Evolutionary conservation across 495 filamentous ascomycete species (phyloP).

Genomic region (Terfezia claveryi): DNA sequence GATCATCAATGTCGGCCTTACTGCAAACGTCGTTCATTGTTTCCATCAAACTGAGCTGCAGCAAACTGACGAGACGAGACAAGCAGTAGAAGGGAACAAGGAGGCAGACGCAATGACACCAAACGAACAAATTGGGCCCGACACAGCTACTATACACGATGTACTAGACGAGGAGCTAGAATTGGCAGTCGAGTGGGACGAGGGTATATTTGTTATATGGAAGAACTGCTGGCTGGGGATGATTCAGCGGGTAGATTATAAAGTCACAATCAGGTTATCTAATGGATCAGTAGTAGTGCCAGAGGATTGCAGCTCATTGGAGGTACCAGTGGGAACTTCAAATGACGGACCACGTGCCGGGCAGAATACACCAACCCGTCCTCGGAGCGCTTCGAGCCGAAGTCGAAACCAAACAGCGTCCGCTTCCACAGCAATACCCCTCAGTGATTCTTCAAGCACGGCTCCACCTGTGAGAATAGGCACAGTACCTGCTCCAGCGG

Average conservation of each 20-base stretch:
- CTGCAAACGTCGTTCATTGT: constrained; percentile 20
- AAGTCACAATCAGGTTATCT: constrained; percentile 19
- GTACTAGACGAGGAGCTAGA: constrained; percentile 17
- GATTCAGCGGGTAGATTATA: constrained; percentile 15
- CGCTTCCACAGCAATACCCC: not conserved
- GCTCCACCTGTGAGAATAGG: not conserved
- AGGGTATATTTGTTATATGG: constrained; percentile 22
- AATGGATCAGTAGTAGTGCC: constrained; percentile 23
- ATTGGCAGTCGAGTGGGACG: constrained; percentile 17
- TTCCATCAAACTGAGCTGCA: constrained; percentile 4
- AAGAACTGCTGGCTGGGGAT: constrained; percentile 23
- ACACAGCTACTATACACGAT: constrained; percentile 1
- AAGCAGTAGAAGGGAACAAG: constrained; percentile 12
- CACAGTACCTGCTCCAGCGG: constrained; percentile 8
- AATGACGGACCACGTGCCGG: constrained; percentile 8
- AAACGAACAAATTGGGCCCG: not conserved
- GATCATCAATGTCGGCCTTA: constrained; percentile 20
- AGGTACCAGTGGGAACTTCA: constrained; percentile 15
- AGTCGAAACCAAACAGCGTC: not conserved
- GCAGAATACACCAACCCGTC: not conserved
- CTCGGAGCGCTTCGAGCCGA: not conserved
- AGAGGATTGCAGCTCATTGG: constrained; percentile 18
- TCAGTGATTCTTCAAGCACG: too few relatives aligned
- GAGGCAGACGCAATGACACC: constrained; percentile 5
- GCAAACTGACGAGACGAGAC: not conserved